Evolutionary conservation across 768 basidiomycete genomes (phyloP), one percentile per base, ranked within the genome.

Genomic region (Thelephora aurantiotincta): DNA sequence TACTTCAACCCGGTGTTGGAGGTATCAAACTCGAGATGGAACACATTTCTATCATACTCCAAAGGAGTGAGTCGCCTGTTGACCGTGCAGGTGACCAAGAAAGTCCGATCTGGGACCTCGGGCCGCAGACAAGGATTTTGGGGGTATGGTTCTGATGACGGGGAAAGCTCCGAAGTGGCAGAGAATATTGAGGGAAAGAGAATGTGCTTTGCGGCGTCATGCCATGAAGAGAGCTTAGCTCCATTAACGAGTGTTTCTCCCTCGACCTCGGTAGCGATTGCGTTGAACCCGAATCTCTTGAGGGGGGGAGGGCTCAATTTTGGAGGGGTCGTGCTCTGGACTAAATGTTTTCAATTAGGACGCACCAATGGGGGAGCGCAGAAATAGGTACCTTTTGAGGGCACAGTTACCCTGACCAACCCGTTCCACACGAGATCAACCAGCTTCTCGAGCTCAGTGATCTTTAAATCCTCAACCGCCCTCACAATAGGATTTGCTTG

Each of bases 11-110:
- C 92, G 19, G 96, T 99, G 30, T 88, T 87, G 22, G 75, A 68
- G 2, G 88, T 90, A 61, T 92, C 80, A 60, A 99, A 93, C 68
- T 97, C 96, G 55, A 99, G 74, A 67, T 99, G 96, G 73, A 98
- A 98, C 30, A 99, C 92, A 65, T 99, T 98, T 55, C 96, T 88
- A 64, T 97, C 86, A 66, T 99, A 99, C 52, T 94, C 91, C 54
- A 78, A 64, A 30, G 96, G 96, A 1, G 96, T 98, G 43, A 99
- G 77, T 30, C 96, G 87, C 38, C 82, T 80, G 68, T 97, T 98
- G 63, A 96, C 92, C 5, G 81, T 78, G 63, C 91, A 93, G 7
- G 88, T 94, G 48, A 97, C 81, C 47, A 98, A 78, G 75, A 75
- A 97, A 19, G 92, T 98, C 58, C 82, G 81, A 50, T 97, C 94